phyloP scores from a whole-genome alignment of 805 yeast species.

The Metschnikowia vanudenii region DNA sequence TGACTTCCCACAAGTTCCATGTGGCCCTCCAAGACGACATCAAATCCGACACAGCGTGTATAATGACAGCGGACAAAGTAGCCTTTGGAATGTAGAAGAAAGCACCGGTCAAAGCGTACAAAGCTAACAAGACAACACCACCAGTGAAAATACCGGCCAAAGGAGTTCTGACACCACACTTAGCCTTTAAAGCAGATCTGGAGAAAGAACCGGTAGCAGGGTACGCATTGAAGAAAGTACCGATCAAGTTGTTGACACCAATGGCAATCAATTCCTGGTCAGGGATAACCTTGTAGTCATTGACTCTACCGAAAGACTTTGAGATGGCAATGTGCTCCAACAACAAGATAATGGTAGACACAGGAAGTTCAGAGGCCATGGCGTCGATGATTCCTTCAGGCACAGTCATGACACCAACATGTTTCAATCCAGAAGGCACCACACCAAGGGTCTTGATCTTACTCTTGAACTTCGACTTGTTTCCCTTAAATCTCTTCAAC shows the following conservation, averaged over 20 bases:
- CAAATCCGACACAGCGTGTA: conserved; percentile 89
- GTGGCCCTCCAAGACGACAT: conserved; percentile 67
- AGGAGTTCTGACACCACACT: conserved; percentile 95
- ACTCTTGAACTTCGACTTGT: conserved; percentile 33
- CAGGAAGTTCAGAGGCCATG: conserved; percentile 79
- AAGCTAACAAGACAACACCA: conserved; percentile 79
- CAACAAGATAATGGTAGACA: conserved; percentile 75
- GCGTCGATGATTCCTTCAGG: conserved; percentile 58
- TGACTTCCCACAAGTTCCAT: conserved; percentile 65
- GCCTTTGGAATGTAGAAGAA: conserved; percentile 92
- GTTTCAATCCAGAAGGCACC: conserved; percentile 79
- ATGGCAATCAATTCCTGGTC: conserved; percentile 94
- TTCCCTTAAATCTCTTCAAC: conserved; percentile 29
- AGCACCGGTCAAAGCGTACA: conserved; percentile 78
- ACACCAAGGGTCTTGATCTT: conserved; percentile 65
- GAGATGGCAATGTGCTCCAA: conserved; percentile 92
- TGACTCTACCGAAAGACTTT: conserved; percentile 88
- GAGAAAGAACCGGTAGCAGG: conserved; percentile 97
- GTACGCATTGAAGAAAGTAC: conserved; percentile 89
- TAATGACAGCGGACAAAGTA: conserved; percentile 79
- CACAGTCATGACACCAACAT: conserved; percentile 70
- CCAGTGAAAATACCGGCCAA: conserved; percentile 91
- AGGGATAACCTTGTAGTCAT: conserved; percentile 86
- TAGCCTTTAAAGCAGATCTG: conserved; percentile 89
- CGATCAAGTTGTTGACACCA: conserved; percentile 86